Base-by-base conservation (phyloP, 2,329 filamentous ascomycete genomes). In the Hymenoscyphus repandus region DNA sequence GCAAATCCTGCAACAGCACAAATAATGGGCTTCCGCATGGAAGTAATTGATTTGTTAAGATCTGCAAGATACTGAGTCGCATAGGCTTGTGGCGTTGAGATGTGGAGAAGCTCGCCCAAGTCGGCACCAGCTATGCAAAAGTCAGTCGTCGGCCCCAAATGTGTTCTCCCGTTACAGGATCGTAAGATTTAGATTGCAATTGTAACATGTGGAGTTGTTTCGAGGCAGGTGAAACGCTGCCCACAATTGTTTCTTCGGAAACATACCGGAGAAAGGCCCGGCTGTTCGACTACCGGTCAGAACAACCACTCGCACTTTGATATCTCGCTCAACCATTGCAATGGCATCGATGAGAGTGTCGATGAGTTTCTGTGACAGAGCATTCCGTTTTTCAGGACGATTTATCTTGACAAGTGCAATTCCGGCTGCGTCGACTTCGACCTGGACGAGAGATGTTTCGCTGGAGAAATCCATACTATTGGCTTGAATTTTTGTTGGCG, bases 381-480 rank as follows among this genome's bases (percentile, higher is more conserved):
- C 78, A 69, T 83, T 83, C 49, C 77, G 71, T 63, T 82, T 81
- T 41, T 71, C 69, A 1, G 76, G 78, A 2, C 79, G 72, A 64
- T 79, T 76, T 53, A 81, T 64, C 12, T 73, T 71, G 50, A 82
- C 59, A 27, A 79, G 61, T 31, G 74, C 68, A 22, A 80, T 69
- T 44, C 68, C 70, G 18, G 64, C 60, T 13, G 53, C 54, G 17
- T 52, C 40, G 5, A 67, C 59, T 15, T 47, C 42, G 37, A 64
- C 61, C 11, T 62, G 61, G 38, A 62, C 55, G 12, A 63, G 53
- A 43, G 54, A 56, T 50, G 53, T 44, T 36, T 47, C 54, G 44
- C 15, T 52, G 9, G 51, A 47, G 45, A 51, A 50, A 18, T 58
- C 51, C 52, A 51, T 58, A 10, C 4, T 37, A 7, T 27, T 27